phyloP scores from a whole-genome alignment of 352 stramenopile species.

The Elongisporangium anandrum region DNA sequence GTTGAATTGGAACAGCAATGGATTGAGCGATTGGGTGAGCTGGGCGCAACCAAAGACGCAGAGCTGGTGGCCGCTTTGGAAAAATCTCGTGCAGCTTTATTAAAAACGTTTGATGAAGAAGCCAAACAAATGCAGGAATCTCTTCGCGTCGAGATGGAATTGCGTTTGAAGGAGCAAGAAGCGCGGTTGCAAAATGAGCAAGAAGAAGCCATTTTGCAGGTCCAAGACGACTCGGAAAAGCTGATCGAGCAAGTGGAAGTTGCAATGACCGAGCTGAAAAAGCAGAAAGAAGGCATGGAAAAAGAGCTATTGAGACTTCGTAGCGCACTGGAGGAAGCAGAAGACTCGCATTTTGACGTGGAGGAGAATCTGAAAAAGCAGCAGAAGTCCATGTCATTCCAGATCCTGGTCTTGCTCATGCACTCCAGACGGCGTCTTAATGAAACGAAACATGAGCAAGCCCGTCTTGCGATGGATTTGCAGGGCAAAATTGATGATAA shows the following conservation, averaged over 20 bases:
- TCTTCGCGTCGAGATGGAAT: conserved; percentile 22
- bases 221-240: conserved; percentile 76
- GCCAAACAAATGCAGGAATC: conserved; percentile 26
- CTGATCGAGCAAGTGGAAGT: conserved; percentile 74
- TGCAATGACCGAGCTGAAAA: conserved; percentile 67
- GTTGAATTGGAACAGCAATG: conserved; percentile 20
- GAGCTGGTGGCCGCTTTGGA: conserved; percentile 16
- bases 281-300: conserved; percentile 68
- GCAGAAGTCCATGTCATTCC: conserved; percentile 53
- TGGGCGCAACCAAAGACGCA: conserved; percentile 3
- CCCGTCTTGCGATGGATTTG: conserved; percentile 18
- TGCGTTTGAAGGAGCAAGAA: conserved; percentile 44
- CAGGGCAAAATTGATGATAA: conserved; percentile 7
- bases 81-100: conserved; percentile 9
- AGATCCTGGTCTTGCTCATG: conserved; percentile 43
- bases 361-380: conserved; percentile 52
- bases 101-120: conserved; percentile 15
- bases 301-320: conserved; percentile 43
- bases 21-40: conserved; percentile 10
- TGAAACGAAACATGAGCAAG: conserved; percentile 12
- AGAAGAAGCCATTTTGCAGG: conserved; percentile 68
- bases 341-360: conserved; percentile 68
- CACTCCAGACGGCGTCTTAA: conserved; percentile 27
- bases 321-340: conserved; percentile 58
- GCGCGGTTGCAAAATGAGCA: conserved; percentile 40